Base-by-base conservation (phyloP, 2,329 filamentous ascomycete species). In the Xylariaceae sp. region DNA sequence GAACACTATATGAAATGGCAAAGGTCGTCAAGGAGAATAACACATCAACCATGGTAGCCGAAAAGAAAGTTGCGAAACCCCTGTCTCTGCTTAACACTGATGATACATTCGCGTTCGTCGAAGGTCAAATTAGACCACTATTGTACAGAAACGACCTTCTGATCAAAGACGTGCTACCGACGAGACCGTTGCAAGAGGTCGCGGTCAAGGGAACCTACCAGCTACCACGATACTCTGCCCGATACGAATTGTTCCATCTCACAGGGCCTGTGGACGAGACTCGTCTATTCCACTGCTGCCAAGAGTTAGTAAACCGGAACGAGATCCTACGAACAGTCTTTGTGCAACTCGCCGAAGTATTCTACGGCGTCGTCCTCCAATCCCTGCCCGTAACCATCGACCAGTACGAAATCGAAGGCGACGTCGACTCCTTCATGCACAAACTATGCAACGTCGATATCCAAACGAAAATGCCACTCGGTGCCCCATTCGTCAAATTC, bases 321-420 rank as follows among this genome's bases (percentile, higher is more conserved):
- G 82, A 86, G 57, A 82, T 87, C 19, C 69, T 87, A 2, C 78
- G 83, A 5, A 87, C 83, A 0, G 78, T 86, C 5, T 87, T 87
- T 54, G 73, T 85, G 12, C 71, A 75, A 48, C 69, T 74, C 49
- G 69, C 72, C 18, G 70, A 69, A 6, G 69, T 71, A 35, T 80
- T 75, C 58, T 74, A 81, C 52, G 76, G 78, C 47, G 78, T 83
- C 1, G 77, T 87, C 0, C 67, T 87, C 2, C 71, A 80, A 27
- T 69, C 77, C 14, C 67, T 87, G 2, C 59, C 71, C 11, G 71
- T 74, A 0, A 71, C 74, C 0, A 75, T 84, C 36, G 71, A 74
- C 33, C 71, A 78, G 40, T 74, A 79, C 56, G 71, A 80, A 45
- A 74, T 79, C 7, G 76, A 80, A 39, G 68, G 69, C 5, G 71